Base-by-base conservation (phyloP, 345 rosid species). In the Reutealis trisperma region DNA sequence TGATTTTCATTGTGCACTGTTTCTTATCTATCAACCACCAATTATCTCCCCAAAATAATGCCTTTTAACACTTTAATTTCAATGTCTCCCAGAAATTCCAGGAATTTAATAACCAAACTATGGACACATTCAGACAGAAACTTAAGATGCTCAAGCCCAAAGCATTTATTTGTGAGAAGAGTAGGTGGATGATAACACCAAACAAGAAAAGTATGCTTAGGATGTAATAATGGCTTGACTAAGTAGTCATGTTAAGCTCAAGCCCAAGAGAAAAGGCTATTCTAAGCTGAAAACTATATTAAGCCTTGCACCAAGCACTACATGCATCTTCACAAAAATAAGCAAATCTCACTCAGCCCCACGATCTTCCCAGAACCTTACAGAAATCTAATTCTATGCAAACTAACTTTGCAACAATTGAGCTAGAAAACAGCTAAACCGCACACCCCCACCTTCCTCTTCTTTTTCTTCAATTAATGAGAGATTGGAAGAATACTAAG, bases 21-120 rank as follows among this genome's bases (percentile, higher is more conserved):
- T 47, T 4, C 68, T 37, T 64, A 34, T 34, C 68, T 64, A 34
- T 64, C 37, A 71, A 71, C 74, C 11, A 57, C 47, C 62, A 55
- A 63, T 6, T 14, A 54, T 54, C 59, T 30, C 54, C 24, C 10
- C 32, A 54, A 51, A 13, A 19, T 10, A 19, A 71, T 32, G 49
- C 63, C 19, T 22, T 71, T 57, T 34, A 19, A 71, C 16, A n/a
- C 30, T 41, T 71, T 10, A 70, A 19, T 32, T 67, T 57, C 32
- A 37, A 27, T 21, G 21, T n/a, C 24, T 32, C 47, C 19, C 59
- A 19, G 51, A n/a, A 34, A 71, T 21, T 57, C 22, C 44, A 52
- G 18, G 62, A 54, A 70, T 49, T 16, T 4, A 7, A 55, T 30
- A 30, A 5, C 32, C 12, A 52, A 63, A 34, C 27, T 54, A 24